Base-by-base conservation (phyloP, 768 basidiomycete species). In the Atractiella rhizophila region DNA sequence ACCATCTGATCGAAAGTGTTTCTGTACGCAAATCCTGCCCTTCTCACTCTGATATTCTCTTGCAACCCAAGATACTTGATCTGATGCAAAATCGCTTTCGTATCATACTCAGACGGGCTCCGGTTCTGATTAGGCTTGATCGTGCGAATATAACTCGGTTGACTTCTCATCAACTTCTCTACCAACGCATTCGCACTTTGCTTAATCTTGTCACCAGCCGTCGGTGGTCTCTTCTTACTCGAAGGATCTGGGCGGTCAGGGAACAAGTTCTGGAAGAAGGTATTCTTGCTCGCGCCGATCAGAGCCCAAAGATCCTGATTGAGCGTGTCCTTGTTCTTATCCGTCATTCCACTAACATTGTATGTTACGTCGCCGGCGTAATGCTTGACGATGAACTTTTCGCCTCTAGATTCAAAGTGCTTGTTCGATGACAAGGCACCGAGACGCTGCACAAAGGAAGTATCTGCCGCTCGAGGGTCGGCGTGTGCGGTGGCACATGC, bases 1-100 rank as follows among this genome's bases (percentile, higher is more conserved):
- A 98, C 80, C 80, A 98, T 83, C 65, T 94, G 96, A 59, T 88
- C 81, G 54, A 98, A 98, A 1, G 88, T 85, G 51, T 96, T 96
- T 45, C 91, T 64, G 59, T 98, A 98, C 0, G 91, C 91, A 56
- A 98, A 98, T 35, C 91, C 91, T 19, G 91, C 91, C 45, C 91
- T 70, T 41, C 91, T 75, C 31, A 98, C 85, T 35, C 91, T 74
- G 40, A 98, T 94, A 55, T 98, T 98, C 60, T 98, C 91, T 58
- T 98, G 83, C 42, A 98, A 62, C 55, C 91, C 91, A 30, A 98
- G 74, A 57, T 98, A 98, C 59, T 98, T 96, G 65, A 98, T 83
- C 60, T 98, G 91, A 63, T 98, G 91, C 31, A 98, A 65, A 45
- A 98, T 79, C 11, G 83, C 85, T 57, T 94, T 94, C 32, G 66